Evolutionary conservation across 2,329 filamentous ascomycete genomes (phyloP).

Genomic region (Akanthomyces dipterigenus): DNA sequence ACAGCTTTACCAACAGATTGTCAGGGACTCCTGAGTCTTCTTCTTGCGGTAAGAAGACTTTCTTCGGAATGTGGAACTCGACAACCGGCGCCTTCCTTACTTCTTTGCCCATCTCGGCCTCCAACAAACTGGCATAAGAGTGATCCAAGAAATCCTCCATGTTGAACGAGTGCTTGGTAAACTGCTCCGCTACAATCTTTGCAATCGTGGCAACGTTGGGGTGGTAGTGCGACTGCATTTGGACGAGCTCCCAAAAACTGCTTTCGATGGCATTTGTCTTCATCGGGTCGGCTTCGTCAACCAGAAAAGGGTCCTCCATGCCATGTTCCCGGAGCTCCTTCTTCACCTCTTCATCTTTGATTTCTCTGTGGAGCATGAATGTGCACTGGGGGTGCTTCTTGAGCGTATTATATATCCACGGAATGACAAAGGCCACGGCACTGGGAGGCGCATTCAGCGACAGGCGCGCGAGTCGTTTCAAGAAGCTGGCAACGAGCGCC

Average conservation of each 20-base stretch:
- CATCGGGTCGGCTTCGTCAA: constrained; percentile 73
- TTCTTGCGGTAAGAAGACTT: constrained; percentile 58
- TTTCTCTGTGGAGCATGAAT: constrained; percentile 87
- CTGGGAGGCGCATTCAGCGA: constrained; percentile 83
- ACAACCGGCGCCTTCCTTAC: constrained; percentile 82
- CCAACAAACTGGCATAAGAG: constrained; percentile 77
- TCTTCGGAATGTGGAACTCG: constrained; percentile 90
- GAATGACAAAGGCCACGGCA: constrained; percentile 80
- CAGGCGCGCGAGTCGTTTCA: constrained; percentile 84
- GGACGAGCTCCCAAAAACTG: constrained; percentile 90
- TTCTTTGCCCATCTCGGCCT: constrained; percentile 75
- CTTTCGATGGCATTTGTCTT: constrained; percentile 83
- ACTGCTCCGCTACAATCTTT: constrained; percentile 92
- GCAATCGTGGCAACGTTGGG: constrained; percentile 92
- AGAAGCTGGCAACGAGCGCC: constrained; percentile 85
- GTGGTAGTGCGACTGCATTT: constrained; percentile 87
- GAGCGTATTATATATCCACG: constrained; percentile 93
- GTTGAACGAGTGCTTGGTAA: constrained; percentile 91
- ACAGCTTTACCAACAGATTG: constrained; percentile 52
- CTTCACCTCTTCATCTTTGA: constrained; percentile 50
- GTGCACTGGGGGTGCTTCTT: constrained; percentile 85
- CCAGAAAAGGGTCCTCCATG: constrained; percentile 66
- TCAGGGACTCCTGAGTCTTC: constrained; percentile 41
- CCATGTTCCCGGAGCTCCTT: constrained; percentile 54
- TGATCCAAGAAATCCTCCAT: constrained; percentile 97